phyloP scores from a whole-genome alignment of 306 rosid genomes.

The Quercus ilex region DNA sequence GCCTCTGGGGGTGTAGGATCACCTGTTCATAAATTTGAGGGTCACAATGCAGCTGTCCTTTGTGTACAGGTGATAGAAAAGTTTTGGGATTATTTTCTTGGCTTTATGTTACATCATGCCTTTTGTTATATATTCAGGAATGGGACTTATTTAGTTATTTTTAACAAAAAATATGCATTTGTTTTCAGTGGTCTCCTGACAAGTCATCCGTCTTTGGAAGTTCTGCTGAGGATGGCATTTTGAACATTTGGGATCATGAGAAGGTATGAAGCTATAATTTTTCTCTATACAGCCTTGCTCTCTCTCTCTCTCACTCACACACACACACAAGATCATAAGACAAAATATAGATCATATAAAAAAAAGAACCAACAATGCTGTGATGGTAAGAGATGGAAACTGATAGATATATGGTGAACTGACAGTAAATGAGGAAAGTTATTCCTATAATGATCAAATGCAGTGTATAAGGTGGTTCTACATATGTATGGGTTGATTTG shows the following conservation, averaged over 20 bases:
- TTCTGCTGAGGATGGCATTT: slow-evolving; percentile 17
- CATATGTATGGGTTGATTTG: neutral
- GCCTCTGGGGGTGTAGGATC: slow-evolving; percentile 32
- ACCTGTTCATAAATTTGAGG: slow-evolving; percentile 40
- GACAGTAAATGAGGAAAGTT: neutral
- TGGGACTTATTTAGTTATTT: neutral
- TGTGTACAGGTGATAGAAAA: slow-evolving; percentile 39
- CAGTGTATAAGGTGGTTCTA: neutral
- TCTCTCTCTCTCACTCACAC: neutral
- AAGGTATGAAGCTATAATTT: neutral
- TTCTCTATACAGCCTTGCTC: neutral
- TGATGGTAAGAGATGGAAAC: neutral
- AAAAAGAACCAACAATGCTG: too few species aligned
- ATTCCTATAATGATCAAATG: neutral
- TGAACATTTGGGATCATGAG: slow-evolving; percentile 9
- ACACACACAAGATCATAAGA: neutral
- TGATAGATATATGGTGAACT: neutral
- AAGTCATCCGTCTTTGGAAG: slow-evolving; percentile 11
- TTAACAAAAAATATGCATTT: neutral
- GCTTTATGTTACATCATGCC: neutral
- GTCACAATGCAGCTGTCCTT: slow-evolving; percentile 44
- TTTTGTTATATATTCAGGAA: neutral
- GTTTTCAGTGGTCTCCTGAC: slow-evolving; percentile 11
- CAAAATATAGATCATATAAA: neutral
- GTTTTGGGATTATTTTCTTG: neutral